Evolutionary conservation across 257 asterid genomes (phyloP).

Genomic region (Solanum sparsipilum): DNA sequence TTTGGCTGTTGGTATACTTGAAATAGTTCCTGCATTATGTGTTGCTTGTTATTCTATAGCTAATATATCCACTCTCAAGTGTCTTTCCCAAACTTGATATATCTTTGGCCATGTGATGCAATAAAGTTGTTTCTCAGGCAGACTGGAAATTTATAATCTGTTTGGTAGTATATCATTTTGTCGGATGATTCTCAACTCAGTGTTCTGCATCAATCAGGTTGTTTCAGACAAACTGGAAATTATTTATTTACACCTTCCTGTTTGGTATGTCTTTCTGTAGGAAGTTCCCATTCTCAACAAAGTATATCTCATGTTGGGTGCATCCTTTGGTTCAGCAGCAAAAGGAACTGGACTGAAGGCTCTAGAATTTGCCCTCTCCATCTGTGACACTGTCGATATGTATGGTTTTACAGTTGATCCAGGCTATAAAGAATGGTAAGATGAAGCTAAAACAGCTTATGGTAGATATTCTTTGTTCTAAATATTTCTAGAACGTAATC

Average conservation of each 20-base stretch:
- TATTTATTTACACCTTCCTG: not conserved
- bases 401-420: conserved; percentile 99
- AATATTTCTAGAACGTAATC: not conserved
- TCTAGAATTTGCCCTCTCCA: conserved; percentile 96
- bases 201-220: conserved; percentile 17
- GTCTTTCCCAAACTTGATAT: not conserved
- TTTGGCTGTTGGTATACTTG: not conserved
- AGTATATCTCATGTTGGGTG: conserved; percentile 54
- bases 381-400: conserved; percentile 89
- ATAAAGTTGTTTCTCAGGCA: not conserved
- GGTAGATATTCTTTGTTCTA: not conserved
- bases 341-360: conserved; percentile 99
- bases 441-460: not conserved
- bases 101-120: not conserved
- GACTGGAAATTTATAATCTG: not conserved
- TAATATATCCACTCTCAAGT: not conserved
- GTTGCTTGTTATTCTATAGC: not conserved
- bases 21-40: not conserved
- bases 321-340: conserved; percentile 76
- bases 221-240: not conserved
- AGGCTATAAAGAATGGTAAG: conserved; percentile 81
- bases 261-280: conserved; percentile 20
- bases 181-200: conserved; percentile 43
- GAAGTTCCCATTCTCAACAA: conserved; percentile 54
- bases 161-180: conserved; percentile 2